A percentile compares a stretch with the other conserved stretches of the same genome.
Conservation (phyloP, 2,329 filamentous ascomycete genomes). For the Beauveria scarabaeidicola region DNA sequence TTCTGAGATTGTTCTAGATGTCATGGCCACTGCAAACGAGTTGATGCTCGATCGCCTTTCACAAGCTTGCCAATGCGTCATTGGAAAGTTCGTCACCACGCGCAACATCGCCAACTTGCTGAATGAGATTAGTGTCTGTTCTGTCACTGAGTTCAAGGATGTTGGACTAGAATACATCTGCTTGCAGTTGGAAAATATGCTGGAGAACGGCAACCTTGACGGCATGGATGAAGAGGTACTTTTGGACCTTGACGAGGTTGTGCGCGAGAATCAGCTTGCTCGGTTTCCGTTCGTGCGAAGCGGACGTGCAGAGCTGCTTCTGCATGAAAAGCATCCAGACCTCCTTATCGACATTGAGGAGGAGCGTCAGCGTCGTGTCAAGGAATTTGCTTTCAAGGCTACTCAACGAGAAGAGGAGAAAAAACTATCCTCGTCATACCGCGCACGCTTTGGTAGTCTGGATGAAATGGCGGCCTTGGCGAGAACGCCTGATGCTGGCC, state of each 20-base stretch:
- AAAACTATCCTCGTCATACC: conserved; percentile 52
- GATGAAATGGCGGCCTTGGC: conserved; percentile 48
- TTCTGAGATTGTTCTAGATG: conserved; percentile 80
- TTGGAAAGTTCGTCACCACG: conserved; percentile 76
- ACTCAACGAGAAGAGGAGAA: conserved; percentile 57
- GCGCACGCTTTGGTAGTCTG: conserved; percentile 50
- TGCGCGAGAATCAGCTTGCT: conserved; percentile 73
- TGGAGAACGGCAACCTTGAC: conserved; percentile 82
- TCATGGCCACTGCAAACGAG: conserved; percentile 85
- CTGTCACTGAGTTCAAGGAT: conserved; percentile 77
- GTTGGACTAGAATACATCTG: conserved; percentile 86
- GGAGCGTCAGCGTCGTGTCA: conserved; percentile 60
- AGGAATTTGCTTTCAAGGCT: conserved; percentile 63
- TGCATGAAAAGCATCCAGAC: conserved; percentile 57
- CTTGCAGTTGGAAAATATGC: conserved; percentile 80
- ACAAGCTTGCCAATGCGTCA: conserved; percentile 76
- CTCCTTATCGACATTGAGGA: conserved; percentile 59
- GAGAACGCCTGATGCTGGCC: conserved; percentile 35
- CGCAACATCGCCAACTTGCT: conserved; percentile 80
- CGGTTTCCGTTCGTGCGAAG: conserved; percentile 71
- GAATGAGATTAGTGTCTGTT: conserved; percentile 78
- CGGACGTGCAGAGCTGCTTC: conserved; percentile 56
- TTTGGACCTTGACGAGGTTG: conserved; percentile 67
- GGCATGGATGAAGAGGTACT: conserved; percentile 80
- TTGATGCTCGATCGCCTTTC: conserved; percentile 89